A percentile compares a stretch with the other conserved stretches of the same genome.
Conservation (phyloP, 2,329 filamentous ascomycete species). For the Cadophora sp. region DNA sequence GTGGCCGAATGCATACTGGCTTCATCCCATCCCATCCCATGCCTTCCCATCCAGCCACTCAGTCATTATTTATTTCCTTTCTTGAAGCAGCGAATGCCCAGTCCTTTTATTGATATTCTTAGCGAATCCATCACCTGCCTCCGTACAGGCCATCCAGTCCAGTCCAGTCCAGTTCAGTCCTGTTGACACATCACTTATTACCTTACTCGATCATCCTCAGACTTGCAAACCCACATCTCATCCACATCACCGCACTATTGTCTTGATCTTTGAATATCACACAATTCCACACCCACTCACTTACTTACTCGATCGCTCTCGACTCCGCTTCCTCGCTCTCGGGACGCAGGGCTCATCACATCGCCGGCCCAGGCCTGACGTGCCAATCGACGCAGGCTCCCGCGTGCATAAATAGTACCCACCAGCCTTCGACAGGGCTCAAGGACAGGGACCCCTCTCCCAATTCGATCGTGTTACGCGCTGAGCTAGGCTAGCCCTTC, state of each 20-base stretch:
- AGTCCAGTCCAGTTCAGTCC: too few species aligned
- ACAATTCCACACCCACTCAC: background rate
- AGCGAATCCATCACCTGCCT: constrained; percentile 4
- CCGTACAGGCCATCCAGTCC: background rate
- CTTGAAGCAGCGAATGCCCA: constrained; percentile 15
- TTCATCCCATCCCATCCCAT: background rate
- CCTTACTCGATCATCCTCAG: background rate
- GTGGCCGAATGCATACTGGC: background rate
- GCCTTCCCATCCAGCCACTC: background rate
- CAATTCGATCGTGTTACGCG: constrained; percentile 36
- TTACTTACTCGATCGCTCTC: too few species aligned
- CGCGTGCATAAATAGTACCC: constrained; percentile 18
- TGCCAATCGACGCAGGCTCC: constrained; percentile 12
- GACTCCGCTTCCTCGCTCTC: background rate
- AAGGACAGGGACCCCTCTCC: constrained; percentile 19
- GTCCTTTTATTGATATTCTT: constrained; percentile 11
- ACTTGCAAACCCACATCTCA: constrained; percentile 8
- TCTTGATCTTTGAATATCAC: constrained; percentile 11
- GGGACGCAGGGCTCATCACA: background rate
- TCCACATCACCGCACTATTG: constrained; percentile 13
- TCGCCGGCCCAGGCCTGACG: constrained; percentile 1
- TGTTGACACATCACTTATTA: background rate
- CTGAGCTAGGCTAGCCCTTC: constrained; percentile 28
- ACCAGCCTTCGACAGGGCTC: background rate
- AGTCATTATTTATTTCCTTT: background rate